Percentiles rank a stretch among this genome's conserved stretches.
Evolutionary conservation across 768 basidiomycete genomes (phyloP).

Genomic region (Boletus rufocinnamomeus): DNA sequence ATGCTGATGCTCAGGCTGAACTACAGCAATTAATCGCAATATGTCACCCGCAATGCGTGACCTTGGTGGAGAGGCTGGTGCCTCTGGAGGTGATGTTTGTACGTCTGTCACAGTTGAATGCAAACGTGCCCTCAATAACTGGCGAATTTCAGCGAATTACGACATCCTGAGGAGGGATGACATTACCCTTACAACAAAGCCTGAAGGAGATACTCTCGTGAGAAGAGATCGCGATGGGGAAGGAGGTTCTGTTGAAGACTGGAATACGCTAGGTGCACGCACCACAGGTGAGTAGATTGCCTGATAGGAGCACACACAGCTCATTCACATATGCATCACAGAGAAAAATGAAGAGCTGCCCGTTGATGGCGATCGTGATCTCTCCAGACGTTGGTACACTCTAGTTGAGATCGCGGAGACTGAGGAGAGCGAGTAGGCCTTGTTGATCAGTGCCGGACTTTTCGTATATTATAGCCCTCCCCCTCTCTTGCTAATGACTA

Average conservation of each 20-base stretch:
- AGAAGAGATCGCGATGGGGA: neutral
- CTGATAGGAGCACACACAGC: neutral
- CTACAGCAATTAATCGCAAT: conserved; percentile 4
- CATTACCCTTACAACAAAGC: too few relatives aligned
- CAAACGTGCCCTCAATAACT: neutral
- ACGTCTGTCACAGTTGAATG: neutral
- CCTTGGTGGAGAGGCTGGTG: neutral
- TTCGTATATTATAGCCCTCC: neutral
- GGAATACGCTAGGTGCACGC: neutral
- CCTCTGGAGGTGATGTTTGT: neutral
- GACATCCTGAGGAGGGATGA: neutral
- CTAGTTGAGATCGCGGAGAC: conserved; percentile 4
- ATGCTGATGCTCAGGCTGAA: neutral
- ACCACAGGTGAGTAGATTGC: conserved; percentile 2
- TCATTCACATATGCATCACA: neutral
- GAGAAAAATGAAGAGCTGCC: neutral
- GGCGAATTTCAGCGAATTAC: neutral
- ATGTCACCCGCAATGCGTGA: neutral
- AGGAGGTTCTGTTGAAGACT: neutral
- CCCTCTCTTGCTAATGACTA: neutral
- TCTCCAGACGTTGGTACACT: conserved; percentile 12
- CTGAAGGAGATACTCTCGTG: neutral
- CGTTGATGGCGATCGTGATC: neutral
- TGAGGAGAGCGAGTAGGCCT: conserved; percentile 4
- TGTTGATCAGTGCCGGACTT: neutral